phyloP scores from a whole-genome alignment of 2,329 filamentous ascomycete genomes.

The Botrytis hyacinthi region DNA sequence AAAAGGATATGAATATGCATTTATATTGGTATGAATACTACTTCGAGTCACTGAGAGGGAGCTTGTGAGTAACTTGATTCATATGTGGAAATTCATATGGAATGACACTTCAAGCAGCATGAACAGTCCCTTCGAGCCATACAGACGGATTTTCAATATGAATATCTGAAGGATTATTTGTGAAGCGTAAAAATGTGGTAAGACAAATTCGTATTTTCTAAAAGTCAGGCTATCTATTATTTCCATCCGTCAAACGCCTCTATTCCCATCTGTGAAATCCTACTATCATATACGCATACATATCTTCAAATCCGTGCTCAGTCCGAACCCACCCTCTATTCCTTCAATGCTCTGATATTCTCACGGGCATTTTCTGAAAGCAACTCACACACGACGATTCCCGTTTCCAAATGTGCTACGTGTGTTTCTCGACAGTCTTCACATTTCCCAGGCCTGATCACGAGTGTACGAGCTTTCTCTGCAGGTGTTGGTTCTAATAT shows the following conservation, averaged over 20 bases:
- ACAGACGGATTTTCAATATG: neutral
- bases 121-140: neutral
- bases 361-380: neutral
- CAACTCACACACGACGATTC: too few species aligned
- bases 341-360: neutral
- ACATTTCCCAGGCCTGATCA: too few species aligned
- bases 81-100: neutral
- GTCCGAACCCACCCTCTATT: neutral
- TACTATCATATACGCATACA: neutral
- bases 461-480: neutral
- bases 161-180: neutral
- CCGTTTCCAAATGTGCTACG: too few species aligned
- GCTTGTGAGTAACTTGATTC: neutral
- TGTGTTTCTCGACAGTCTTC: too few species aligned
- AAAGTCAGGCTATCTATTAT: neutral
- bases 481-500: neutral
- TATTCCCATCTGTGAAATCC: neutral
- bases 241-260: neutral
- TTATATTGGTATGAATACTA: neutral
- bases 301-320: neutral
- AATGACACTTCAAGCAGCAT: neutral
- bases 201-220: neutral
- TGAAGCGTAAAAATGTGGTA: neutral
- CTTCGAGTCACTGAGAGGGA: neutral
- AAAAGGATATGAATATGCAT: neutral